Evolutionary conservation across 208 protist species (phyloP).

Genomic region (Leishmania guyanensis): DNA sequence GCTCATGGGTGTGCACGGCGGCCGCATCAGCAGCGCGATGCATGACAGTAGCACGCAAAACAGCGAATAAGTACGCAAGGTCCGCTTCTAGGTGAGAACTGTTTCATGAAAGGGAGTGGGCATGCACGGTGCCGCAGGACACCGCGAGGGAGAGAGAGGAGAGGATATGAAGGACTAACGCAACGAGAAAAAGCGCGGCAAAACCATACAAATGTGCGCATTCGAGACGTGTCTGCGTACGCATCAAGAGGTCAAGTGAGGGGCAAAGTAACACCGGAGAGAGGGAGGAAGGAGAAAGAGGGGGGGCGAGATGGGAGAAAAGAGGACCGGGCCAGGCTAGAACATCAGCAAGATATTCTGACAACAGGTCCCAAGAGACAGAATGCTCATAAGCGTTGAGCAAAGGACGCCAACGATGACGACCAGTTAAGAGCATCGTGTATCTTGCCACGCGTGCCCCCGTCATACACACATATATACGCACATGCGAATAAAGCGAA

Average conservation of each 20-base stretch:
- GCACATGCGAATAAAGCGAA: background rate
- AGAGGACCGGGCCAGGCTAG: background rate
- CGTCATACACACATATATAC: background rate
- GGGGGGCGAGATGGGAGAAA: background rate
- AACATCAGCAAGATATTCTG: background rate
- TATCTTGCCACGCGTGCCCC: background rate
- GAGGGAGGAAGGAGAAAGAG: background rate
- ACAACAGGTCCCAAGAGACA: background rate
- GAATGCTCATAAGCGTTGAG: background rate
- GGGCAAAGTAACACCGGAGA: background rate
- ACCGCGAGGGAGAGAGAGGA: background rate
- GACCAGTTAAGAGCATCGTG: background rate
- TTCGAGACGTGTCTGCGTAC: background rate
- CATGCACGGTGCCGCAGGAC: background rate
- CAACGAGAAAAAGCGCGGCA: background rate
- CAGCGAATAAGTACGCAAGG: background rate
- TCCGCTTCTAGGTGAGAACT: background rate
- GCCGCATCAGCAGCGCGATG: background rate
- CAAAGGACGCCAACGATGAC: background rate
- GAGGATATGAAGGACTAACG: background rate
- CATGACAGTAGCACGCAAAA: background rate
- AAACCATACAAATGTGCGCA: background rate
- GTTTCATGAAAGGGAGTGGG: background rate
- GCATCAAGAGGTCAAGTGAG: background rate
- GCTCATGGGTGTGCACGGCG: background rate